These are phyloP conservation scores for Ascochyta viciae-villosae DNA, from an alignment of 2,329 filamentous ascomycete species.

Conservation along the genomic window DNA sequence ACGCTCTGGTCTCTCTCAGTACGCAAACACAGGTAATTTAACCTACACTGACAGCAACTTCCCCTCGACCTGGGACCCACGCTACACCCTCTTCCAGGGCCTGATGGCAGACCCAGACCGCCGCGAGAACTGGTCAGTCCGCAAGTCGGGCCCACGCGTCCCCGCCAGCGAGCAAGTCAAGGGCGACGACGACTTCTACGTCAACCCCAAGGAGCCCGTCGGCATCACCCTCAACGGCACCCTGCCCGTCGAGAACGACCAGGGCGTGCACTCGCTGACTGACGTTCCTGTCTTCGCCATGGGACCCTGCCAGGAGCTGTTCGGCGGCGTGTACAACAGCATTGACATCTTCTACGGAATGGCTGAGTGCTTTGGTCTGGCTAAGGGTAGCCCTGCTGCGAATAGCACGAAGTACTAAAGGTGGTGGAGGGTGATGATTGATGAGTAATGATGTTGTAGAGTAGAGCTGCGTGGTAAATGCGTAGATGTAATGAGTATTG, in stretches of 20 bases:
- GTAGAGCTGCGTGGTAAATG: slow-evolving; percentile 3
- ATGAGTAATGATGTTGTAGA: slow-evolving; percentile 17
- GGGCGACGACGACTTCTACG: slow-evolving; percentile 65
- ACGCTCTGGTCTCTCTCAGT: slow-evolving; percentile 77
- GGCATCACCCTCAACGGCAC: slow-evolving; percentile 82
- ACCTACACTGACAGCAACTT: slow-evolving; percentile 78
- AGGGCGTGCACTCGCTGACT: slow-evolving; percentile 58
- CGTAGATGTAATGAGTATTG: slow-evolving; percentile 5
- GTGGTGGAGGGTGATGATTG: slow-evolving; percentile 1
- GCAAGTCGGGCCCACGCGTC: slow-evolving; percentile 68
- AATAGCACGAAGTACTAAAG: slow-evolving; percentile 10
- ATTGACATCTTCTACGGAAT: slow-evolving; percentile 80
- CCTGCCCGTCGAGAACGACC: slow-evolving; percentile 65
- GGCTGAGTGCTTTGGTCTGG: slow-evolving; percentile 67
- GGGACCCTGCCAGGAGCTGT: slow-evolving; percentile 79
- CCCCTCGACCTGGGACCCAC: slow-evolving; percentile 83
- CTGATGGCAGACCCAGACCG: slow-evolving; percentile 75
- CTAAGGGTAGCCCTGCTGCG: slow-evolving; percentile 24
- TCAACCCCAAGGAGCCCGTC: slow-evolving; percentile 70
- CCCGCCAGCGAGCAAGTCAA: slow-evolving; percentile 65
- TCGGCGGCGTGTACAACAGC: slow-evolving; percentile 73
- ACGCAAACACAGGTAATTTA: slow-evolving; percentile 67
- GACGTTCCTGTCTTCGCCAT: slow-evolving; percentile 70
- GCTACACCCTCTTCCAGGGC: slow-evolving; percentile 80
- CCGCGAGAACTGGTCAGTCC: slow-evolving; percentile 77